Conservation (phyloP, 148 eudicot species). For the Diospyros lotus region DNA sequence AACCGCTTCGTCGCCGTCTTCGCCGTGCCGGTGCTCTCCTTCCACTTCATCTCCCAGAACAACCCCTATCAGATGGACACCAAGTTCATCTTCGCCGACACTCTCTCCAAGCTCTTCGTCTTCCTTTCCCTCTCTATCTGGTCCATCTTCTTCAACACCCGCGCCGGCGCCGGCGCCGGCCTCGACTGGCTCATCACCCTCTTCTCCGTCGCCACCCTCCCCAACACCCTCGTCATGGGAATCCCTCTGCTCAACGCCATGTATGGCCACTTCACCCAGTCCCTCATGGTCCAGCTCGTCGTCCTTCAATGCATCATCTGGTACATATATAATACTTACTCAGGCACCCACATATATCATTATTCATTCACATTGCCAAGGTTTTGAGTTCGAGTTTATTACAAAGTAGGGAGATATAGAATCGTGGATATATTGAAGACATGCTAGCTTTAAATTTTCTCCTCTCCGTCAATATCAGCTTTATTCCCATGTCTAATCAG, state of each 20-base stretch:
- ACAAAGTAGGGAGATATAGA: too few relatives aligned
- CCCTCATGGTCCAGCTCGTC: constrained; percentile 42
- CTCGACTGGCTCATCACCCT: constrained; percentile 44
- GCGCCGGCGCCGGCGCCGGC: constrained; percentile 5
- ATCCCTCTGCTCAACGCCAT: constrained; percentile 42
- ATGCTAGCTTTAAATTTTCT: too few relatives aligned
- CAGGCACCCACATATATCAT: too few relatives aligned
- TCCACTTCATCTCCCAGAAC: constrained; percentile 42
- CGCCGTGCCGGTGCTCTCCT: constrained; percentile 41
- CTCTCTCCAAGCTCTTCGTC: constrained; percentile 23
- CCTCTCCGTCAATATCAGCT: neutral
- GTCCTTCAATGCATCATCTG: constrained; percentile 48
- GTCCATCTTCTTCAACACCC: constrained; percentile 10
- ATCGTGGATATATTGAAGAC: too few relatives aligned
- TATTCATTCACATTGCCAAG: too few relatives aligned
- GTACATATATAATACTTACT: constrained; percentile 9
- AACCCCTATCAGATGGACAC: constrained; percentile 41
- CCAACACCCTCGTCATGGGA: constrained; percentile 48
- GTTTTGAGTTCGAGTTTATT: too few relatives aligned
- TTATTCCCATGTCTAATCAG: neutral
- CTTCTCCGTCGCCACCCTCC: constrained; percentile 37
- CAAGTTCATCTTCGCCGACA: constrained; percentile 37
- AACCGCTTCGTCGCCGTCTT: constrained; percentile 46
- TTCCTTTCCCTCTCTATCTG: constrained; percentile 26
- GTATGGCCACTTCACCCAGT: constrained; percentile 39